These are phyloP conservation scores for Colletotrichum sp. DNA, from an alignment of 2,329 filamentous ascomycete genomes.

Conservation along the genomic window DNA sequence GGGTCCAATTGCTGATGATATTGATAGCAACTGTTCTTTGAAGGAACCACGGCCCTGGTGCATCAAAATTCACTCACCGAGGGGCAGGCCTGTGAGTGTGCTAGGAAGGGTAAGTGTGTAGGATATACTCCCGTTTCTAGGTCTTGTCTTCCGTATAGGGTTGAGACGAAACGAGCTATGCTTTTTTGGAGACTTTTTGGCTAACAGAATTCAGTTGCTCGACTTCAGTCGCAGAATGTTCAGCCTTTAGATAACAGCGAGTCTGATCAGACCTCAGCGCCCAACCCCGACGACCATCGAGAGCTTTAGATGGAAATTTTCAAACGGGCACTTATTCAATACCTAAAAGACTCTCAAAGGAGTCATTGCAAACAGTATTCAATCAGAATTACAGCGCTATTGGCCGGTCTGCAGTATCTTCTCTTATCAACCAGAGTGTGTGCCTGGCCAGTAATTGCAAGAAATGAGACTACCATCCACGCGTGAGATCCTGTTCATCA, in stretches of 20 bases:
- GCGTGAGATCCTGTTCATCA: not conserved
- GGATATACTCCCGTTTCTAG: not conserved
- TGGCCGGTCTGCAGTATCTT: not conserved
- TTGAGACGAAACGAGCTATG: not conserved
- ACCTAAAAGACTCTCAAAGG: not conserved
- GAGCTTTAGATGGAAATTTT: not conserved
- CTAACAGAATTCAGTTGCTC: not conserved
- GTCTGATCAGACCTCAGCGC: not conserved
- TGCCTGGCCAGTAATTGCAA: not conserved
- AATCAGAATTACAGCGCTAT: not conserved
- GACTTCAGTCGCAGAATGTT: not conserved
- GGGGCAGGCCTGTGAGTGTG: not conserved
- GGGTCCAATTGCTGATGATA: not conserved
- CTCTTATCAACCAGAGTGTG: not conserved
- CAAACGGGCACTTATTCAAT: not conserved
- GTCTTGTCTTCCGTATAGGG: not conserved
- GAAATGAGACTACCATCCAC: not conserved
- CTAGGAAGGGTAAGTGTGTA: not conserved
- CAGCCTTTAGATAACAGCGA: not conserved
- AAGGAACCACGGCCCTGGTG: not conserved
- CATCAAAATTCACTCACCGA: not conserved
- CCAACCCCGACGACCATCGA: not conserved
- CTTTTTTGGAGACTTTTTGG: not conserved
- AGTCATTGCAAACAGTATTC: not conserved
- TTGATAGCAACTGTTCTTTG: not conserved